Conservation (phyloP, 129 eudicot species). For the Kitagawia praeruptora region DNA sequence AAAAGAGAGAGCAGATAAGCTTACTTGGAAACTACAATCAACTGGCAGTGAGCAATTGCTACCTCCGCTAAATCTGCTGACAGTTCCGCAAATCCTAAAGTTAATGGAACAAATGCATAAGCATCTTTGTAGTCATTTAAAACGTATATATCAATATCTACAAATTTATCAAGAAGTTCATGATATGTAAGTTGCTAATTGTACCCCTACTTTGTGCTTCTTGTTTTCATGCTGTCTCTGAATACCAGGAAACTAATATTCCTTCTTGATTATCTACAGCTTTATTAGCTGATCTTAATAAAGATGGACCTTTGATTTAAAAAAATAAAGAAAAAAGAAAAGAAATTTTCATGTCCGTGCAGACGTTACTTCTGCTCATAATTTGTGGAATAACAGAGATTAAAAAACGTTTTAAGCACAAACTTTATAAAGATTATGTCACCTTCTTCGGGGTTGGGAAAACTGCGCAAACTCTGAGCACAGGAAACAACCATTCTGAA, state of each 20-base stretch:
- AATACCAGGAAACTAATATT: too few relatives aligned
- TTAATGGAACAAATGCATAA: slow-evolving; percentile 2
- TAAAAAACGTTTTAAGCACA: not conserved
- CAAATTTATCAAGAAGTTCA: not conserved
- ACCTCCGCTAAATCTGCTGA: slow-evolving; percentile 87
- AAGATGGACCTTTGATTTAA: too few relatives aligned
- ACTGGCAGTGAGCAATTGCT: slow-evolving; percentile 88
- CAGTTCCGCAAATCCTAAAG: slow-evolving; percentile 79
- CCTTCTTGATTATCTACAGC: too few relatives aligned
- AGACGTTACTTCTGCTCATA: not conserved
- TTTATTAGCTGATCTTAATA: too few relatives aligned
- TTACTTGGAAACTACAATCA: slow-evolving; percentile 87
- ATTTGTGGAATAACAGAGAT: not conserved
- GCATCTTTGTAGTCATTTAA: not conserved
- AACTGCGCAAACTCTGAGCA: slow-evolving; percentile 55
- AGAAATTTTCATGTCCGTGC: not conserved
- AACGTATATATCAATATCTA: not conserved
- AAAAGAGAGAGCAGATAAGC: slow-evolving; percentile 6
- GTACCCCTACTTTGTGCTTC: not conserved
- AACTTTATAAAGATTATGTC: slow-evolving; percentile 2
- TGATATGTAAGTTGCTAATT: not conserved
- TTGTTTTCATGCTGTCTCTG: too few relatives aligned
- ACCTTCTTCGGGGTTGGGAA: slow-evolving; percentile 87
- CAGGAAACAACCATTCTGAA: slow-evolving; percentile 70
- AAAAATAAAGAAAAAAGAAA: too few relatives aligned